Evolutionary conservation across 2,329 filamentous ascomycete genomes (phyloP), one percentile per base, ranked within the genome.

Genomic region (Stemphylium vesicarium): DNA sequence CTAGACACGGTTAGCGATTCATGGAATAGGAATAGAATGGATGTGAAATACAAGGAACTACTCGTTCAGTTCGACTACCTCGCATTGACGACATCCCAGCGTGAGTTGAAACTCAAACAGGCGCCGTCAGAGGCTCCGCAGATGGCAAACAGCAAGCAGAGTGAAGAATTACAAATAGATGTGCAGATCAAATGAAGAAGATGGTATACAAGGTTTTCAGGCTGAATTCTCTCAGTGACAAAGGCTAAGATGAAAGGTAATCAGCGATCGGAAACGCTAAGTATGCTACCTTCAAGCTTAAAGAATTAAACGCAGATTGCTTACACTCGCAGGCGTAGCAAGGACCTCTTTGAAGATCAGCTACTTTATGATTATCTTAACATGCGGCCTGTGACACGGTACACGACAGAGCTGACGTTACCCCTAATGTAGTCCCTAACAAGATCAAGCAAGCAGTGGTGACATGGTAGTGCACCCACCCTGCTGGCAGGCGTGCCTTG

Each of bases 101-200:
- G 31, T 33, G 41, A 43, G 32, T 15, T 31, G 49, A 42, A 47
- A 41, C 24, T 57, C 53, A 56, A 59, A 59, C 59, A 20, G 29
- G 40, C 41, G 54, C 7, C 32, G 56, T 59, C 56, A 20, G 59
- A 59, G 46, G 39, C 16, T 32, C 15, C 24, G 46, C 41, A 22
- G 38, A 37, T 35, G 50, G 11, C 13, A 32, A 29, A 32, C 13
- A 40, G 15, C 29, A 16, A 29, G 39, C 32, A n/a, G 16, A 7
- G 24, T 31, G 50, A 15, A 40, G 37, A 24, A 37, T 51, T 49
- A 39, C 45, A 54, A 53, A 57, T 46, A 7, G 26, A 1, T 4
- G 12, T 8, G 8, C 1, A 20, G 16, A 4, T 11, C 10, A 20
- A 8, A 22, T 12, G 20, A 22, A 20, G 36, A 38, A 13, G 11